Percentiles rank a stretch among this genome's conserved stretches.
These are phyloP conservation scores for Beauveria scarabaeidicola DNA, from an alignment of 2,329 filamentous ascomycete genomes.

Conservation along the genomic window DNA sequence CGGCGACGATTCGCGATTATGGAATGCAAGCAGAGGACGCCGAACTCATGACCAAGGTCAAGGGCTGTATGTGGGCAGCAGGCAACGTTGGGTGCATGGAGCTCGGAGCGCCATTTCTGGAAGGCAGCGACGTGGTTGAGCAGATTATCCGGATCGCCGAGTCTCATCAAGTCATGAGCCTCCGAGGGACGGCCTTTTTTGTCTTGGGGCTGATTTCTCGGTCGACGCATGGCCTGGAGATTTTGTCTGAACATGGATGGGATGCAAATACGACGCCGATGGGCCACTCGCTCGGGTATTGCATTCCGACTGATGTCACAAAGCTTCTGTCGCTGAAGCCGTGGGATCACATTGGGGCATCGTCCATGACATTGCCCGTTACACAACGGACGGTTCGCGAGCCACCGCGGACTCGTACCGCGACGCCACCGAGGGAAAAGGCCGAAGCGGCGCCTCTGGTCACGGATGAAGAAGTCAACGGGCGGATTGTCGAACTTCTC, in stretches of 20 bases:
- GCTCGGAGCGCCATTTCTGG: constrained; percentile 86
- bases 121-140: constrained; percentile 79
- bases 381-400: constrained; percentile 45
- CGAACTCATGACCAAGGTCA: constrained; percentile 85
- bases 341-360: constrained; percentile 46
- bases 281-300: constrained; percentile 78
- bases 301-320: constrained; percentile 69
- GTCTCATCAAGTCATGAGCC: constrained; percentile 77
- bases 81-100: constrained; percentile 99
- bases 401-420: constrained; percentile 33
- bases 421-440: constrained; percentile 35
- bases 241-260: constrained; percentile 84
- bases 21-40: constrained; percentile 76
- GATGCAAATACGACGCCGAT: constrained; percentile 79
- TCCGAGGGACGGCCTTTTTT: constrained; percentile 94
- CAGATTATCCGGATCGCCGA: constrained; percentile 86
- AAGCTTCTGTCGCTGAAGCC: constrained; percentile 66
- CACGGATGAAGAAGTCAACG: constrained; percentile 56
- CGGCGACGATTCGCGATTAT: constrained; percentile 76
- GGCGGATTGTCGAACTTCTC: constrained; percentile 76
- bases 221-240: constrained; percentile 85
- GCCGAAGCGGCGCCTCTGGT: constrained; percentile 36
- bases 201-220: constrained; percentile 87
- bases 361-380: constrained; percentile 37
- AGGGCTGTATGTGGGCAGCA: constrained; percentile 94